Evolutionary conservation across 768 basidiomycete species (phyloP).

Genomic region (Leccinum rimulosum): DNA sequence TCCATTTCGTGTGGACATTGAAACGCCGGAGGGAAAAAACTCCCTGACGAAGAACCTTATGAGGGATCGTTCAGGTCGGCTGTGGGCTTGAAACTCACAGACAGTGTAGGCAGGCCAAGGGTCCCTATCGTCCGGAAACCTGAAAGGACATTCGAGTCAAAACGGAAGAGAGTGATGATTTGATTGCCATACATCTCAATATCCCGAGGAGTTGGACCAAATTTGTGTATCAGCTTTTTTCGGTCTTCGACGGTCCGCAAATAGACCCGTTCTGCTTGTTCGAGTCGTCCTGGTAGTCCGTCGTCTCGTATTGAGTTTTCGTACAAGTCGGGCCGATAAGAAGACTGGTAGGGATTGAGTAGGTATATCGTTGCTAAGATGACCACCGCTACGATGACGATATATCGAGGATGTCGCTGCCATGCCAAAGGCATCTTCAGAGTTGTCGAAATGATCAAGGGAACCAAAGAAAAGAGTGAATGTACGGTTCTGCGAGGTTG

Average conservation of each 20-base stretch:
- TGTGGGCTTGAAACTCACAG: constrained; percentile 39
- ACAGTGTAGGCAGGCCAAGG: constrained; percentile 60
- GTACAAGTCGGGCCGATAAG: constrained; percentile 23
- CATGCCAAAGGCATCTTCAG: constrained; percentile 30
- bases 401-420: constrained; percentile 54
- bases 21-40: constrained; percentile 45
- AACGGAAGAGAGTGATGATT: constrained; percentile 2
- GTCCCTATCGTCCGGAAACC: constrained; percentile 49
- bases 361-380: constrained; percentile 47
- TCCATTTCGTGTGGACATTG: constrained; percentile 43
- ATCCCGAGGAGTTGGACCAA: constrained; percentile 50
- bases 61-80: not conserved
- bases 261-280: constrained; percentile 46
- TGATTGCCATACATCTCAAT: constrained; percentile 36
- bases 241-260: constrained; percentile 40
- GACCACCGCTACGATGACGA: constrained; percentile 40
- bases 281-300: constrained; percentile 39
- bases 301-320: constrained; percentile 30
- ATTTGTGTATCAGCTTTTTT: constrained; percentile 49
- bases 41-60: constrained; percentile 31
- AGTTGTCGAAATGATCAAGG: not conserved
- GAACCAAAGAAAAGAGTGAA: constrained; percentile 7
- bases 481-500: constrained; percentile 5
- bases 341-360: constrained; percentile 37
- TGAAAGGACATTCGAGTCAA: constrained; percentile 19